A percentile compares a stretch with the other conserved stretches of the same genome.
Conservation (phyloP, 306 rosid genomes). For the Albizia julibrissin region DNA sequence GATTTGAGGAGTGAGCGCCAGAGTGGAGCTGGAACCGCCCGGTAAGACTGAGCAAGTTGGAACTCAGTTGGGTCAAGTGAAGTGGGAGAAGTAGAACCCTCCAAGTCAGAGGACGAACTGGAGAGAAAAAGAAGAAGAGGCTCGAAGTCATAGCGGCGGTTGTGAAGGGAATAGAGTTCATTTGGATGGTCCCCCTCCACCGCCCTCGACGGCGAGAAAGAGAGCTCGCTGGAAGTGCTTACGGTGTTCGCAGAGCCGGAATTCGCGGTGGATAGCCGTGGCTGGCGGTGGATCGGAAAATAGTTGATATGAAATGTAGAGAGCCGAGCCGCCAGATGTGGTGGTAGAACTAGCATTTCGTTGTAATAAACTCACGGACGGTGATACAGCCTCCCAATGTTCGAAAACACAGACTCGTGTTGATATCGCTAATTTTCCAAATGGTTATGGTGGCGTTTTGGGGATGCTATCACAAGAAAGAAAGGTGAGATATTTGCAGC, state of each 20-base stretch:
- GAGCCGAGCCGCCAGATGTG: constrained; percentile 32
- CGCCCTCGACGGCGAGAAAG: constrained; percentile 32
- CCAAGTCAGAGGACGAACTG: constrained; percentile 11
- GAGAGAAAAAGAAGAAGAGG: constrained; percentile 62
- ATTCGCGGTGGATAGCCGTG: constrained; percentile 10
- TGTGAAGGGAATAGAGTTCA: constrained; percentile 38
- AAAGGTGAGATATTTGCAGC: not conserved
- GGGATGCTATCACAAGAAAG: not conserved
- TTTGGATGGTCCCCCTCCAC: constrained; percentile 28
- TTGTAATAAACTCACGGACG: not conserved
- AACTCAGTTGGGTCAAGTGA: constrained; percentile 58
- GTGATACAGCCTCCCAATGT: not conserved
- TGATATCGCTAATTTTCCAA: not conserved
- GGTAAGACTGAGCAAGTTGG: constrained; percentile 58
- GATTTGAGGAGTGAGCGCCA: constrained; percentile 72
- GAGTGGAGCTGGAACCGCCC: constrained; percentile 63
- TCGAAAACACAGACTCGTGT: not conserved
- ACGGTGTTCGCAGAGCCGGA: constrained; percentile 19
- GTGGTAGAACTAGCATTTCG: constrained; percentile 37
- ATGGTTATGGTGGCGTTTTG: not conserved
- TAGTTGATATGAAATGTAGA: constrained; percentile 10
- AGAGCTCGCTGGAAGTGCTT: constrained; percentile 31
- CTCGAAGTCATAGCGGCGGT: constrained; percentile 52
- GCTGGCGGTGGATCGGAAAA: constrained; percentile 13
- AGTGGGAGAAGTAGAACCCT: constrained; percentile 38